Evolutionary conservation across 2,329 filamentous ascomycete genomes (phyloP), one percentile per base, ranked within the genome.

Genomic region (Polytolypa hystricis): DNA sequence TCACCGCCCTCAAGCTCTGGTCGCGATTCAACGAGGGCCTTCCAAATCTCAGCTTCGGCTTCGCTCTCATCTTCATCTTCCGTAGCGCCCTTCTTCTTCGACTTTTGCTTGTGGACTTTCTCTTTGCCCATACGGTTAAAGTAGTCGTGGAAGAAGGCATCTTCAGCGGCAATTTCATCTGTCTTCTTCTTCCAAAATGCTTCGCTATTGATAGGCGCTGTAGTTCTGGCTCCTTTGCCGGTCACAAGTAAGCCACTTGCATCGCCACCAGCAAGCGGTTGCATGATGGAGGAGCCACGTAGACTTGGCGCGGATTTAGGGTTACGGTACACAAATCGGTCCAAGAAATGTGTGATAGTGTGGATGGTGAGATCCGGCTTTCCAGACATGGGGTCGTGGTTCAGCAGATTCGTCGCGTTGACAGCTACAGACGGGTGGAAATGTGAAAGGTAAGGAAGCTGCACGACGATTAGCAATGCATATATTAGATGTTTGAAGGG

Each of bases 61-160:
- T 79, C 77, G 34, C 71, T 67, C 16, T 69, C 70, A 3, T 61
- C 63, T 3, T 65, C 67, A 19, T 46, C 56, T 5, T 53, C 55
- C 5, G 49, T 66, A 14, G 62, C 58, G 23, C 58, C 58, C n/a
- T 55, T 58, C 9, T 54, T 57, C n/a, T 48, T 55, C 34, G 65
- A 62, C 56, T 74, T 71, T 61, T 73, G 73, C 49, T 70, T 70
- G 50, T 68, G 71, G 42, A 57, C 57, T 51, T 71, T 69, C 47
- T 67, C 73, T 59, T 78, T 85, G 44, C 77, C 77, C 38, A 83
- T 63, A 43, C 79, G 74, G 42, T 76, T 79, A 63, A 98, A 98
- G 73, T 98, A 98, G 47, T 85, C 79, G 60, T 98, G 91, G 74
- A 98, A 98, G 74, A 98, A 98, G 26, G 86, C 83, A 55, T 98